phyloP scores from a whole-genome alignment of 1,284 basidiomycete species.

The Neonothopanus nambi region DNA sequence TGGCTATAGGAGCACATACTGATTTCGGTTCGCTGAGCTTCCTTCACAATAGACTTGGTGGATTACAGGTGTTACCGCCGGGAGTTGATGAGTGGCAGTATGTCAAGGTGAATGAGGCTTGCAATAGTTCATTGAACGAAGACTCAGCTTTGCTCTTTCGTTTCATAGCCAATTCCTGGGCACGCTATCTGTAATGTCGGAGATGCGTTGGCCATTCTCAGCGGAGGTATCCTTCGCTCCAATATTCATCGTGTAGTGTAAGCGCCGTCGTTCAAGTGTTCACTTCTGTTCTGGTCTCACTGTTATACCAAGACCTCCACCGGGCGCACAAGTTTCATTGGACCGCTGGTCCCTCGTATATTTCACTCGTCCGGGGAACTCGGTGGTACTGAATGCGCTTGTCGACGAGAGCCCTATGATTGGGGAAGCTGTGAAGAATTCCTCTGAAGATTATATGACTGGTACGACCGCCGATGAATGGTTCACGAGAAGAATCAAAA shows the following conservation, averaged over 20 bases:
- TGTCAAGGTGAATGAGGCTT: slow-evolving; percentile 45
- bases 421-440: slow-evolving; percentile 34
- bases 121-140: background rate
- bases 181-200: slow-evolving; percentile 57
- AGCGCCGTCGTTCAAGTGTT: slow-evolving; percentile 28
- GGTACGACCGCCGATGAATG: slow-evolving; percentile 39
- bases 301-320: slow-evolving; percentile 27
- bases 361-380: slow-evolving; percentile 60
- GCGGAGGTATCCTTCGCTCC: slow-evolving; percentile 49
- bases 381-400: slow-evolving; percentile 44
- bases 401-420: slow-evolving; percentile 50
- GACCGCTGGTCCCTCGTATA: slow-evolving; percentile 63
- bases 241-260: slow-evolving; percentile 47
- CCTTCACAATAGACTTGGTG: slow-evolving; percentile 70
- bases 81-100: slow-evolving; percentile 69
- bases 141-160: background rate
- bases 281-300: background rate
- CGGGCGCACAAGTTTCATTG: slow-evolving; percentile 38
- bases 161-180: slow-evolving; percentile 51
- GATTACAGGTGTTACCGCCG: slow-evolving; percentile 69
- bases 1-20: slow-evolving; percentile 53
- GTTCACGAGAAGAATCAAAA: slow-evolving; percentile 41
- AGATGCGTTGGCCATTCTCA: slow-evolving; percentile 50
- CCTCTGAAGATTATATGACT: slow-evolving; percentile 29
- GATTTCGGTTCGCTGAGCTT: slow-evolving; percentile 59